Evolutionary conservation across 192 early-diverging fungal species (phyloP).

Genomic region (Entrophospora sp.): DNA sequence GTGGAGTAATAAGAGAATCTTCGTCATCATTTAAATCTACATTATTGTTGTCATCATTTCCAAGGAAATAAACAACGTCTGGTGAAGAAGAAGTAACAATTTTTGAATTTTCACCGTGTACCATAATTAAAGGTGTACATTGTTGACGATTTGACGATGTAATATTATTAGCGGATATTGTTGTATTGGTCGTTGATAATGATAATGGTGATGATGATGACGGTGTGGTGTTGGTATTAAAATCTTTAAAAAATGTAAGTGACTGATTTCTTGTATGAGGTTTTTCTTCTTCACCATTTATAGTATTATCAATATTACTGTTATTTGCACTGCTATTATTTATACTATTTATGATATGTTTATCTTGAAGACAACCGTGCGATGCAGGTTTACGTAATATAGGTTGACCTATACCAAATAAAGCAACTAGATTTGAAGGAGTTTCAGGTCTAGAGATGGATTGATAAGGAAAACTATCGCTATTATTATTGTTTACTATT

Average conservation of each 20-base stretch:
- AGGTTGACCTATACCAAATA: constrained; percentile 13
- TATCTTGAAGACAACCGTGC: constrained; percentile 3
- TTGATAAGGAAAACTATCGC: no score
- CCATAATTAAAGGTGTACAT: constrained; percentile 16
- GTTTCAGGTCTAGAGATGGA: background rate
- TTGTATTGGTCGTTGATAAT: no score
- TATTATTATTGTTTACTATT: no score
- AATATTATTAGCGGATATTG: no score
- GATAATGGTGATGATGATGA: no score
- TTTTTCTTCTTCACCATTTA: background rate
- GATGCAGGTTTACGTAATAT: constrained; percentile 21
- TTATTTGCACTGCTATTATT: background rate
- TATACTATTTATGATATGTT: background rate
- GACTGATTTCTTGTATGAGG: background rate
- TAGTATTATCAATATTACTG: background rate
- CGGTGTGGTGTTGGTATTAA: no score
- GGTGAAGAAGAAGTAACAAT: background rate
- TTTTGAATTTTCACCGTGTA: constrained; percentile 17
- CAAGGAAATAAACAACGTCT: background rate
- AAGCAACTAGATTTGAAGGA: background rate
- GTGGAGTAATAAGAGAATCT: constrained; percentile 6
- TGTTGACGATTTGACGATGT: background rate
- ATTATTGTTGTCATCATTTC: background rate
- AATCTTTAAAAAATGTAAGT: background rate
- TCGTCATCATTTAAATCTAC: background rate